Percentiles rank a stretch among this genome's conserved stretches.
phyloP scores from a whole-genome alignment of 495 filamentous ascomycete genomes.

The Chaetomium fimeti region DNA sequence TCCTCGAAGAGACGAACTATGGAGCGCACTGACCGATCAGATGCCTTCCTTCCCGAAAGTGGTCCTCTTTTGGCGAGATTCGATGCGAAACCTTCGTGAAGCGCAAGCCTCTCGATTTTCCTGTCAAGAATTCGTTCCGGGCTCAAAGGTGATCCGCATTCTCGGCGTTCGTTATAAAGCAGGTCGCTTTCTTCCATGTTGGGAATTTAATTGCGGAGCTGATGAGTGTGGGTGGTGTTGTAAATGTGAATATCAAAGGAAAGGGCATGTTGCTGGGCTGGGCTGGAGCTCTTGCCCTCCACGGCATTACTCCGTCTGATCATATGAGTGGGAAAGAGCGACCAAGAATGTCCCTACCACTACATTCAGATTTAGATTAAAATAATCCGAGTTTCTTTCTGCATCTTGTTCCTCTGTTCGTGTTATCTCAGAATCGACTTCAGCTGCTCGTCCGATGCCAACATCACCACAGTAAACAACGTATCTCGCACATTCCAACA shows the following conservation, averaged over 20 bases:
- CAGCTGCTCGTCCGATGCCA: not conserved
- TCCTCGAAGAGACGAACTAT: conserved; percentile 30
- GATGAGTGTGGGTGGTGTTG: not conserved
- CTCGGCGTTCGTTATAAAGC: not conserved
- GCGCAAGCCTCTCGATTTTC: conserved; percentile 22
- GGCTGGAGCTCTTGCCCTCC: not conserved
- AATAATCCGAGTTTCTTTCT: not conserved
- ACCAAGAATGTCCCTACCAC: not conserved
- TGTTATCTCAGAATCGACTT: too few relatives aligned
- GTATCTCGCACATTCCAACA: too few relatives aligned
- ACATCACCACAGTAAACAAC: too few relatives aligned
- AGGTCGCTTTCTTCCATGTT: not conserved
- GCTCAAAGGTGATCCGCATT: not conserved
- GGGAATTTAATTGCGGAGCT: not conserved
- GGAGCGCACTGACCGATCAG: conserved; percentile 20
- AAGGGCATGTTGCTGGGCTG: not conserved
- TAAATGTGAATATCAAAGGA: not conserved
- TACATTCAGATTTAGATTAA: not conserved
- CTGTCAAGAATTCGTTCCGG: conserved; percentile 29
- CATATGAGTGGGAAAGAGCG: not conserved
- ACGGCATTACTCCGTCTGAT: not conserved
- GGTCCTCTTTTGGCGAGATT: conserved; percentile 20
- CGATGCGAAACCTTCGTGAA: conserved; percentile 24
- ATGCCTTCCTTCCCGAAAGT: not conserved
- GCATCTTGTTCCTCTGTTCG: not conserved